Evolutionary conservation across 192 early-diverging fungal genomes (phyloP).

Genomic region (Podila horticola): DNA sequence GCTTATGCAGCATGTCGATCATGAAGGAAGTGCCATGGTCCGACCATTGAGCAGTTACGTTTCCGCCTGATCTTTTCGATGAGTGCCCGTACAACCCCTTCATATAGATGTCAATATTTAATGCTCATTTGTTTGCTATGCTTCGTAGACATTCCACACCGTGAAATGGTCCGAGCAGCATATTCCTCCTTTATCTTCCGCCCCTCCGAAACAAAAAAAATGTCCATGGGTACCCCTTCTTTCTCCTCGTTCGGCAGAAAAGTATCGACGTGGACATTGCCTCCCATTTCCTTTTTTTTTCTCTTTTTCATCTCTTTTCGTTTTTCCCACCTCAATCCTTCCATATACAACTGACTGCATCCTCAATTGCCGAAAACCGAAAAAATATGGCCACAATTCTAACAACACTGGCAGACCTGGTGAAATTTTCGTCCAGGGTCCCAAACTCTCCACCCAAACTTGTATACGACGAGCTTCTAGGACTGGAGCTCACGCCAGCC

Average conservation of each 20-base stretch:
- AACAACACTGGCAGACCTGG: constrained; percentile 1
- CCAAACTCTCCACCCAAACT: no score
- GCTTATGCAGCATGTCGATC: neutral
- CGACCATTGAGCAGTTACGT: no score
- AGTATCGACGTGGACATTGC: neutral
- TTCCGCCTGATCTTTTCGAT: no score
- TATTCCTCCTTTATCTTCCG: no score
- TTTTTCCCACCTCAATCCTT: neutral
- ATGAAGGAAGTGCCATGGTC: no score
- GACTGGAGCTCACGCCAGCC: constrained; percentile 10
- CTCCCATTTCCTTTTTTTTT: neutral
- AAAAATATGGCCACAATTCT: neutral
- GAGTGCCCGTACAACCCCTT: no score
- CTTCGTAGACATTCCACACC: no score
- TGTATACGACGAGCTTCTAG: neutral
- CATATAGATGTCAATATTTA: no score
- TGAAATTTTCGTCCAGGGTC: neutral
- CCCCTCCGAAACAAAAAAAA: no score
- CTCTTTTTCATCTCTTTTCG: neutral
- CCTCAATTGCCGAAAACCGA: neutral
- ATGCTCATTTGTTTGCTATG: no score
- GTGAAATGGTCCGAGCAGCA: no score
- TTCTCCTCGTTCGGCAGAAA: neutral
- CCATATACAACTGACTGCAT: neutral
- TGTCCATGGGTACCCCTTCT: neutral